These are phyloP conservation scores for Quercus tomentella DNA, from an alignment of 331 rosid genomes.

Conservation along the genomic window DNA sequence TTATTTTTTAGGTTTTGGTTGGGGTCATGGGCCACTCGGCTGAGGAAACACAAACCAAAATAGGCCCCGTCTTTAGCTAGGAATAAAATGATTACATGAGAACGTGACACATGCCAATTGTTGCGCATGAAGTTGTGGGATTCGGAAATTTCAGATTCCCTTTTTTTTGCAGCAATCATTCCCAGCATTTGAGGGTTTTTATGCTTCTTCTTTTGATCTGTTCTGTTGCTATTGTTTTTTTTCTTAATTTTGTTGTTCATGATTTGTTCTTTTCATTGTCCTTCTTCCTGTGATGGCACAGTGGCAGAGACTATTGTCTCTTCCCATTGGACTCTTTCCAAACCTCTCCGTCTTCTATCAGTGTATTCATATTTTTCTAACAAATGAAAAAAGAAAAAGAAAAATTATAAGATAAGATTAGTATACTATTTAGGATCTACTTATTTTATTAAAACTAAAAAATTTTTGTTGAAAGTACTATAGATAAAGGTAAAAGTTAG, in stretches of 20 bases:
- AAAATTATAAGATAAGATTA: too few relatives aligned
- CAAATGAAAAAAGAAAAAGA: background rate
- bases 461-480: accelerated
- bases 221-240: background rate
- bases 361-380: background rate
- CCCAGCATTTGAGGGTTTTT: slow-evolving; percentile 10
- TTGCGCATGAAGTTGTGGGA: background rate
- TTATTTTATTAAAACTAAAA: accelerated
- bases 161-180: background rate
- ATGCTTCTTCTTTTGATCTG: background rate
- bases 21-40: background rate
- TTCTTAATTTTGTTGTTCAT: background rate
- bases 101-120: background rate
- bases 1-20: too few relatives aligned
- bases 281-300: background rate
- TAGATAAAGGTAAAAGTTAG: too few relatives aligned
- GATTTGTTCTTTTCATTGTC: slow-evolving; percentile 1
- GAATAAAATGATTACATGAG: background rate
- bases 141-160: background rate
- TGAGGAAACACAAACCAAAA: background rate
- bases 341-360: background rate
- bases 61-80: background rate
- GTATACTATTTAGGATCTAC: accelerated
- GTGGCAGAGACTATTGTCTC: slow-evolving; percentile 1
- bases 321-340: slow-evolving; percentile 25